Evolutionary conservation across 1,284 basidiomycete genomes (phyloP).

Genomic region (Ceratobasidium sp.): DNA sequence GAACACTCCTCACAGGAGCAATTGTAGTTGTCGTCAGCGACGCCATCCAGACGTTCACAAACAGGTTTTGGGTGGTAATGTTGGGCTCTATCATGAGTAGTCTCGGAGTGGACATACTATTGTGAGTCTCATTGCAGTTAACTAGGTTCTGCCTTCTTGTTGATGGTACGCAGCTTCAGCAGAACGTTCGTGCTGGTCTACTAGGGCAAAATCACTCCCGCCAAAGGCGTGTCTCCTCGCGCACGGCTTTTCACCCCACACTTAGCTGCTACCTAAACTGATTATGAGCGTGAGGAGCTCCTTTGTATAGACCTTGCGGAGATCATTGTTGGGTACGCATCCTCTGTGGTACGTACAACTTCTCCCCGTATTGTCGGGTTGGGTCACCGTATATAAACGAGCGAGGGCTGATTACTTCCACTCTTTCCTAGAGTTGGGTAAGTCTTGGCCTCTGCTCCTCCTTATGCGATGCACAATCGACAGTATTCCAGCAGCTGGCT

Average conservation of each 20-base stretch:
- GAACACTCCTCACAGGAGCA: conserved; percentile 90
- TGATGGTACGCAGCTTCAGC: conserved; percentile 36
- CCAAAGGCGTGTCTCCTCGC: conserved; percentile 82
- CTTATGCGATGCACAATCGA: conserved; percentile 94
- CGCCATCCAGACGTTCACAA: conserved; percentile 89
- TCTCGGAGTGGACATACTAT: conserved; percentile 93
- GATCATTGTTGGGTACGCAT: conserved; percentile 94
- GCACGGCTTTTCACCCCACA: conserved; percentile 37
- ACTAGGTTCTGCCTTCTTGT: conserved; percentile 20
- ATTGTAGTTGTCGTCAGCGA: conserved; percentile 91
- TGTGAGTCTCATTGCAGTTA: conserved; percentile 67
- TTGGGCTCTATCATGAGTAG: conserved; percentile 90
- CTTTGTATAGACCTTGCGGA: conserved; percentile 98
- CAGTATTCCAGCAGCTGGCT: conserved; percentile 81
- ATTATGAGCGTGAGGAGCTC: conserved; percentile 82
- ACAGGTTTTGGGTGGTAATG: conserved; percentile 88
- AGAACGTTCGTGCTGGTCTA: conserved; percentile 98
- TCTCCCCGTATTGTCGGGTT: background rate
- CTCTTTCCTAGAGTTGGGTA: conserved; percentile 86
- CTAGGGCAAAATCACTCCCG: conserved; percentile 96
- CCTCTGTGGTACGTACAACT: conserved; percentile 82
- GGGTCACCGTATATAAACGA: background rate
- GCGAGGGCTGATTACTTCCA: conserved; percentile 96
- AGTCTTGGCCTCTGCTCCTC: conserved; percentile 87
- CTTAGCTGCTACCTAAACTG: conserved; percentile 40